A percentile compares a stretch with the other conserved stretches of the same genome.
These are phyloP conservation scores for Kodamaea restingae DNA, from an alignment of 805 yeast genomes.

Conservation along the genomic window DNA sequence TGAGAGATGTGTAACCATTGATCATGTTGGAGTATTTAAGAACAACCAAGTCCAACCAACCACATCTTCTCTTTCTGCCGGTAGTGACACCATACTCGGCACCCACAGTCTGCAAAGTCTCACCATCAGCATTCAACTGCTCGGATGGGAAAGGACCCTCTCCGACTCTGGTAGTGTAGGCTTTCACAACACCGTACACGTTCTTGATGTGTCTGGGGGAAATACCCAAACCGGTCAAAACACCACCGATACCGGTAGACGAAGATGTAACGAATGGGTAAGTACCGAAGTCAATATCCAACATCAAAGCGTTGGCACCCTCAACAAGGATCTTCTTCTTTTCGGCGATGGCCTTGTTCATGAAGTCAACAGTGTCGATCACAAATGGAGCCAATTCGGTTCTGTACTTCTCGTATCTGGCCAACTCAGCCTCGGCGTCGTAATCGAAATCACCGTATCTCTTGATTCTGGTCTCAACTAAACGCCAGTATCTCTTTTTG, in stretches of 20 bases:
- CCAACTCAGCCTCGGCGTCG: constrained; percentile 77
- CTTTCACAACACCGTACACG: constrained; percentile 94
- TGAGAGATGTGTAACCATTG: constrained; percentile 92
- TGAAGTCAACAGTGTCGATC: constrained; percentile 83
- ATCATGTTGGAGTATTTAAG: constrained; percentile 85
- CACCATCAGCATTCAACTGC: constrained; percentile 85
- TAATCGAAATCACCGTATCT: constrained; percentile 93
- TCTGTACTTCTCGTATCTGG: constrained; percentile 68
- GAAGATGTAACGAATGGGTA: constrained; percentile 97
- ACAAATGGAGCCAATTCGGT: constrained; percentile 83
- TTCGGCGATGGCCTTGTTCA: constrained; percentile 68
- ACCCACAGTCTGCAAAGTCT: constrained; percentile 82
- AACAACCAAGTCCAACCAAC: constrained; percentile 97
- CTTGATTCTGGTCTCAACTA: constrained; percentile 75
- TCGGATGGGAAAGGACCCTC: constrained; percentile 99
- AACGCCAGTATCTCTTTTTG: constrained; percentile 67
- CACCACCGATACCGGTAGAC: constrained; percentile 96
- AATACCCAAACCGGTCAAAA: constrained; percentile 90
- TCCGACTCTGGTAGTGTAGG: constrained; percentile 97
- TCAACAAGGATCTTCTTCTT: constrained; percentile 89
- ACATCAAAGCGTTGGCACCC: constrained; percentile 98
- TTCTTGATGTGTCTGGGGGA: constrained; percentile 84
- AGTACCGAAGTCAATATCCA: constrained; percentile 96
- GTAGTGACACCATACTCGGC: constrained; percentile 98
- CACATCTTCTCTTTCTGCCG: constrained; percentile 98